A percentile compares a stretch with the other conserved stretches of the same genome.
phyloP scores from a whole-genome alignment of 2,329 filamentous ascomycete species.

The Polychaeton citri region DNA sequence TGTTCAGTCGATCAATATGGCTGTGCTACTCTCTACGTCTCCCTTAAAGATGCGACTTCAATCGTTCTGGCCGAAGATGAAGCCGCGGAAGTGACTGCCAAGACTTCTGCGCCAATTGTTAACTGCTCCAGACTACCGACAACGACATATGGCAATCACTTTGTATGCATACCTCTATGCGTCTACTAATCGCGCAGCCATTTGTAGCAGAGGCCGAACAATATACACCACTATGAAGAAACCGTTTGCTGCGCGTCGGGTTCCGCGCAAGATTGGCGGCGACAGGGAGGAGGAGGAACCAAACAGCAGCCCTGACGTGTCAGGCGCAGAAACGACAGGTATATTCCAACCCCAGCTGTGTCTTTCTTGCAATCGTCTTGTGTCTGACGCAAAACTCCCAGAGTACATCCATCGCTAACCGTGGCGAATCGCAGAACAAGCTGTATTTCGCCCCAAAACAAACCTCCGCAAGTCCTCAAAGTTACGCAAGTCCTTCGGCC shows the following conservation, averaged over 20 bases:
- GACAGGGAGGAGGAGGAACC: constrained; percentile 55
- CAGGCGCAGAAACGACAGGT: constrained; percentile 12
- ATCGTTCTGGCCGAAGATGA: too few relatives aligned
- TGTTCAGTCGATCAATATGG: too few relatives aligned
- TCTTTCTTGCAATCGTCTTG: too few relatives aligned
- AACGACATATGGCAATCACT: too few relatives aligned
- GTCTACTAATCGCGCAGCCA: too few relatives aligned
- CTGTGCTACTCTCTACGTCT: too few relatives aligned
- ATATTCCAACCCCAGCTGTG: constrained; percentile 5
- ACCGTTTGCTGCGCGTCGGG: constrained; percentile 43
- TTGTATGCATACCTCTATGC: too few relatives aligned
- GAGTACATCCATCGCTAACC: too few relatives aligned
- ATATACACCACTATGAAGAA: constrained; percentile 45
- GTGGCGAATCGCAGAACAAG: not conserved
- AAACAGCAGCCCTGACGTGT: constrained; percentile 14
- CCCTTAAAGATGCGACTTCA: too few relatives aligned
- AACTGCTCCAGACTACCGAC: not conserved
- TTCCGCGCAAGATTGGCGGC: constrained; percentile 64
- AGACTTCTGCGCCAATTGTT: not conserved
- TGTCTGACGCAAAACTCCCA: too few relatives aligned
- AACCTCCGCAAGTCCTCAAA: constrained; percentile 58
- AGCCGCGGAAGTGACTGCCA: not conserved
- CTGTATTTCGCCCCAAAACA: constrained; percentile 27
- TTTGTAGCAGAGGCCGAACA: too few relatives aligned
- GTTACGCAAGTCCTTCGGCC: constrained; percentile 65